phyloP scores from a whole-genome alignment of 768 basidiomycete genomes.

The Polyporus arcularius region DNA sequence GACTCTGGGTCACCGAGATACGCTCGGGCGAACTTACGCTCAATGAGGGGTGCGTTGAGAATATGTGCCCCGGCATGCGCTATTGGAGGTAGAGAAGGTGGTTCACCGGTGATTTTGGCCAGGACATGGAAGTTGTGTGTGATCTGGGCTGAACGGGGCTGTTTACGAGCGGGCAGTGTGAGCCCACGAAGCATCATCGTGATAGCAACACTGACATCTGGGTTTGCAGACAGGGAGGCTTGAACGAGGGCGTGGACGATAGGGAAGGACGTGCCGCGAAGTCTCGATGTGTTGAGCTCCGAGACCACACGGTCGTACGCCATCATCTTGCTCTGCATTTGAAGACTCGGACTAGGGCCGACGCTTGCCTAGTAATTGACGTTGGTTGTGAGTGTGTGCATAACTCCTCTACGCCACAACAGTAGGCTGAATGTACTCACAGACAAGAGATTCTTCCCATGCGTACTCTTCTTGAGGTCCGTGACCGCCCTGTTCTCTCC shows the following conservation, averaged over 20 bases:
- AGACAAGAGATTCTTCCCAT: conserved; percentile 54
- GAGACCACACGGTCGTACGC: conserved; percentile 84
- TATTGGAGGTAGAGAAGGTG: conserved; percentile 70
- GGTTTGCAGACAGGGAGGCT: conserved; percentile 59
- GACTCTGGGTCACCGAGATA: conserved; percentile 70
- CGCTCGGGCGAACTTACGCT: conserved; percentile 79
- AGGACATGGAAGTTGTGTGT: conserved; percentile 74
- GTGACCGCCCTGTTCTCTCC: conserved; percentile 55
- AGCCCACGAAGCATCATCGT: background rate
- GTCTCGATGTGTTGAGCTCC: conserved; percentile 73
- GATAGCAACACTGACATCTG: conserved; percentile 49
- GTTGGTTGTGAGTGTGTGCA: no score
- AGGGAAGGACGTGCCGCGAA: conserved; percentile 73
- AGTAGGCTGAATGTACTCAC: conserved; percentile 38
- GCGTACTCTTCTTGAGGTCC: conserved; percentile 64
- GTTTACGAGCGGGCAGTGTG: background rate
- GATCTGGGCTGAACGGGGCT: conserved; percentile 57
- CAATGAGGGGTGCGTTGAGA: conserved; percentile 74
- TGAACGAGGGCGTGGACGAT: conserved; percentile 72
- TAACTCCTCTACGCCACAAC: background rate
- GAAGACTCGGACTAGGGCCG: conserved; percentile 61
- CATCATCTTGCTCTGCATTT: conserved; percentile 96
- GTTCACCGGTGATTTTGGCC: conserved; percentile 75
- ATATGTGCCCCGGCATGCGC: conserved; percentile 84
- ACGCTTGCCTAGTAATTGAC: conserved; percentile 36